Conservation (phyloP, 169 alveolate species). For the Eimeria falciformis region DNA sequence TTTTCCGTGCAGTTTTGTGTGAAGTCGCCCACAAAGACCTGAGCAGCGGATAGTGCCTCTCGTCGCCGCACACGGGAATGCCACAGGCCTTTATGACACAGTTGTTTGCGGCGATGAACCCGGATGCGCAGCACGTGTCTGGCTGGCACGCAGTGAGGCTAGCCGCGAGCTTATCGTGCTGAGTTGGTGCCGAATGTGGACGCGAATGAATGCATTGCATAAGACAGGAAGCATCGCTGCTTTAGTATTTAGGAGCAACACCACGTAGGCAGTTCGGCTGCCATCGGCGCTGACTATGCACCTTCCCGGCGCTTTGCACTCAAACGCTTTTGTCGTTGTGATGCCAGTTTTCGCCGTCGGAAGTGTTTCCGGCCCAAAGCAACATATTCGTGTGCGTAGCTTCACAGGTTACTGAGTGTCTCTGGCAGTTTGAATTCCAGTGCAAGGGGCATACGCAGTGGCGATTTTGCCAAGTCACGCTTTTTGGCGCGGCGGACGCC, state of each 20-base stretch:
- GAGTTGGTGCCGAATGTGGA: conserved; percentile 40
- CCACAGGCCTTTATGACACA: no score
- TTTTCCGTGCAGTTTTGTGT: conserved; percentile 52
- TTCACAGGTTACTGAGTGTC: conserved; percentile 66
- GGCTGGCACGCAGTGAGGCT: conserved; percentile 48
- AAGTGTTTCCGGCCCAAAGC: conserved; percentile 13
- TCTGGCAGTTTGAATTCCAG: conserved; percentile 57
- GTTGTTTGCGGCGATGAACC: conserved; percentile 13
- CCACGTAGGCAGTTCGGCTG: background rate
- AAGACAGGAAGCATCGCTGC: conserved; percentile 33
- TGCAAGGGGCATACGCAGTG: conserved; percentile 44
- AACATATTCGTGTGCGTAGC: conserved; percentile 60
- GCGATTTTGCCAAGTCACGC: conserved; percentile 55
- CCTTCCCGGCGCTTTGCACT: background rate
- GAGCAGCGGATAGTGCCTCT: conserved; percentile 46
- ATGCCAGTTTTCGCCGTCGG: conserved; percentile 57
- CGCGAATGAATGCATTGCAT: conserved; percentile 45
- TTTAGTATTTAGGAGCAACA: conserved; percentile 49
- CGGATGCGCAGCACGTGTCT: conserved; percentile 58
- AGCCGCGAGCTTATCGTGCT: conserved; percentile 45
- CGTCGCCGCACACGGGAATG: background rate
- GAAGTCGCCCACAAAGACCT: conserved; percentile 70
- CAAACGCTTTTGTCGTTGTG: background rate
- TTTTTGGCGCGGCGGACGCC: conserved; percentile 61
- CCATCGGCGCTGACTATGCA: conserved; percentile 19